Percentiles rank a stretch among this genome's conserved stretches.
These are phyloP conservation scores for Talaromyces piceae DNA, from an alignment of 2,329 filamentous ascomycete species.

Conservation along the genomic window DNA sequence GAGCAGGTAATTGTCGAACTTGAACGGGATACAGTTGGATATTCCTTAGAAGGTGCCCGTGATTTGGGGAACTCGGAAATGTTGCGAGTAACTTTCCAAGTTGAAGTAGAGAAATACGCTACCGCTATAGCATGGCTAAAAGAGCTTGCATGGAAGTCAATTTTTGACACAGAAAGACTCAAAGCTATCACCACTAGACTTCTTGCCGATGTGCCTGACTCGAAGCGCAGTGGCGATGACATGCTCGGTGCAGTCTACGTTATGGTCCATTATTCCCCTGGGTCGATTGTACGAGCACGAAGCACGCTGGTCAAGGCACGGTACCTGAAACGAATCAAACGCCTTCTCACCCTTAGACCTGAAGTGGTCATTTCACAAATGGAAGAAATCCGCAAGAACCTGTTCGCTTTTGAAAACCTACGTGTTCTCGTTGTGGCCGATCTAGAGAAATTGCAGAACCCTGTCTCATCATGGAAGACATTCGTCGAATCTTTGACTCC, in stretches of 20 bases:
- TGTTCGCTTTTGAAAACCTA: slow-evolving; percentile 80
- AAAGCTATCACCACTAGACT: slow-evolving; percentile 66
- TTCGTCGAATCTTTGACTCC: slow-evolving; percentile 50
- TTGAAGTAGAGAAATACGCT: slow-evolving; percentile 81
- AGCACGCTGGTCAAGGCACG: slow-evolving; percentile 78
- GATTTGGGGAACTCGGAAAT: slow-evolving; percentile 73
- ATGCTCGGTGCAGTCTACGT: slow-evolving; percentile 59
- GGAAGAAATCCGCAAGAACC: slow-evolving; percentile 62
- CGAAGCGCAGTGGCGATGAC: slow-evolving; percentile 70
- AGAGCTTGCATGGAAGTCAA: slow-evolving; percentile 76
- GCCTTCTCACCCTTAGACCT: slow-evolving; percentile 69
- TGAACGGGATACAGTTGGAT: slow-evolving; percentile 84
- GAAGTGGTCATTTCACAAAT: slow-evolving; percentile 69
- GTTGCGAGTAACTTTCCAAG: slow-evolving; percentile 71
- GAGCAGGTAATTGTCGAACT: slow-evolving; percentile 88
- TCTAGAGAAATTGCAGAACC: slow-evolving; percentile 63
- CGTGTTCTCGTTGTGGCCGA: slow-evolving; percentile 79
- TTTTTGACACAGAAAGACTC: slow-evolving; percentile 70
- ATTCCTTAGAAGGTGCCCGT: slow-evolving; percentile 62
- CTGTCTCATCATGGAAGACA: slow-evolving; percentile 70
- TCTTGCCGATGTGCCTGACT: slow-evolving; percentile 82
- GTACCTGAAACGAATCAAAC: slow-evolving; percentile 79
- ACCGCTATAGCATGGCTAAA: slow-evolving; percentile 76
- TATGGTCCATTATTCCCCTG: slow-evolving; percentile 71
- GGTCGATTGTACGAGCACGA: slow-evolving; percentile 68